phyloP scores from a whole-genome alignment of 202 grass and related monocot species.

The Setaria viridis region DNA sequence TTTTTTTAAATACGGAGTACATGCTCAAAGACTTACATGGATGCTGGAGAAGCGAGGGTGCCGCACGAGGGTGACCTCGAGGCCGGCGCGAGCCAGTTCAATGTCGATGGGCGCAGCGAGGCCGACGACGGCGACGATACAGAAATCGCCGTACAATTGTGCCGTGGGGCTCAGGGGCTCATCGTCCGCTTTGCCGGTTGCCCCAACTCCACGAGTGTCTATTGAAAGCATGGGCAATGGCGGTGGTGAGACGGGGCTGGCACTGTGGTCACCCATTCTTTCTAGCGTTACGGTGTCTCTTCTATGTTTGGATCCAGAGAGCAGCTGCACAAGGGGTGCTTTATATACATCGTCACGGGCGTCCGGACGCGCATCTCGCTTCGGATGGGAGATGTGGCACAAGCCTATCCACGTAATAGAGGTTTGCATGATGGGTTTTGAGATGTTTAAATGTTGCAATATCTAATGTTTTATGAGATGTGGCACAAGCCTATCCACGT shows the following conservation, averaged over 20 bases:
- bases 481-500: no score
- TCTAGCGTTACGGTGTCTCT: no score
- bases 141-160: slow-evolving; percentile 37
- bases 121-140: slow-evolving; percentile 44
- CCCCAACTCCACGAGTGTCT: neutral
- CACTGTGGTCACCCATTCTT: neutral
- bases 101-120: slow-evolving; percentile 28
- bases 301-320: no score
- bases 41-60: slow-evolving; percentile 62
- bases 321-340: no score
- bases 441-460: no score
- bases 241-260: neutral
- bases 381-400: no score
- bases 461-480: no score
- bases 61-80: slow-evolving; percentile 39
- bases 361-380: no score
- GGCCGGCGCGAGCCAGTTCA: slow-evolving; percentile 3
- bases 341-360: no score
- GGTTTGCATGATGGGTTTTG: no score
- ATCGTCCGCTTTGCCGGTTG: neutral
- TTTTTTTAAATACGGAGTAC: no score
- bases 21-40: slow-evolving; percentile 22
- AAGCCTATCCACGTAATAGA: no score
- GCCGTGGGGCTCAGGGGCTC: slow-evolving; percentile 52
- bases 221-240: neutral